Percentiles rank a stretch among this genome's conserved stretches.
Evolutionary conservation across 768 basidiomycete species (phyloP).

Genomic region (Coprinellus micaceus): DNA sequence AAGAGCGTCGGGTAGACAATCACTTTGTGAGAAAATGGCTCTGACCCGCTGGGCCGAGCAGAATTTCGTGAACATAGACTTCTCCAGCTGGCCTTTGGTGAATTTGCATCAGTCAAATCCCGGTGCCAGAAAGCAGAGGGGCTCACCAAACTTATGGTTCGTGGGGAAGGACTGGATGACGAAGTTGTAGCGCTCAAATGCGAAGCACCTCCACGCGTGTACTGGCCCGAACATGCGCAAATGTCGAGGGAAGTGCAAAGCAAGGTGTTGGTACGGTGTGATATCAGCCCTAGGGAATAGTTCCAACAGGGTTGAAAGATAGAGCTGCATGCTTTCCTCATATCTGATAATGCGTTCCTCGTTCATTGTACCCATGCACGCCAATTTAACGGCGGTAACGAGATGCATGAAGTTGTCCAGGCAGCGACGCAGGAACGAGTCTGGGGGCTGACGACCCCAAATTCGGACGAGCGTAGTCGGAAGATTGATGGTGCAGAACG

Average conservation of each 20-base stretch:
- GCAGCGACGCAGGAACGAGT: slow-evolving; percentile 15
- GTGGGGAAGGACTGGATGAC: slow-evolving; percentile 2
- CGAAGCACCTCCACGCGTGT: slow-evolving; percentile 33
- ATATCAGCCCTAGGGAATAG: slow-evolving; percentile 29
- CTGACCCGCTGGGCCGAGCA: background rate
- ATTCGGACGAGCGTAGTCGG: slow-evolving; percentile 32
- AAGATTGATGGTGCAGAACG: slow-evolving; percentile 21
- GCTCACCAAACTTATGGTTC: slow-evolving; percentile 3
- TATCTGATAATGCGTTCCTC: slow-evolving; percentile 20
- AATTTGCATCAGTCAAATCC: background rate
- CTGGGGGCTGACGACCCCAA: slow-evolving; percentile 24
- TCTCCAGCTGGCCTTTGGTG: background rate
- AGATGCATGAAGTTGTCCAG: slow-evolving; percentile 33
- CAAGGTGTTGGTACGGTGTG: slow-evolving; percentile 37
- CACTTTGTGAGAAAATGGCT: background rate
- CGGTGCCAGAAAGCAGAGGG: background rate
- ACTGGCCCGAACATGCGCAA: slow-evolving; percentile 32
- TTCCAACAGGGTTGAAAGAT: slow-evolving; percentile 24
- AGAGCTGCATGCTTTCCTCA: slow-evolving; percentile 25
- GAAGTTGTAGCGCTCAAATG: slow-evolving; percentile 18
- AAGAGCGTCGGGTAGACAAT: background rate
- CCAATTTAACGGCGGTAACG: slow-evolving; percentile 29
- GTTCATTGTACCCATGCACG: slow-evolving; percentile 20
- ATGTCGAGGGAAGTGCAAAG: slow-evolving; percentile 32
- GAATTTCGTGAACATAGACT: background rate